Conservation (phyloP, 2,329 filamentous ascomycete genomes). For the Tolypocladium amazonense region DNA sequence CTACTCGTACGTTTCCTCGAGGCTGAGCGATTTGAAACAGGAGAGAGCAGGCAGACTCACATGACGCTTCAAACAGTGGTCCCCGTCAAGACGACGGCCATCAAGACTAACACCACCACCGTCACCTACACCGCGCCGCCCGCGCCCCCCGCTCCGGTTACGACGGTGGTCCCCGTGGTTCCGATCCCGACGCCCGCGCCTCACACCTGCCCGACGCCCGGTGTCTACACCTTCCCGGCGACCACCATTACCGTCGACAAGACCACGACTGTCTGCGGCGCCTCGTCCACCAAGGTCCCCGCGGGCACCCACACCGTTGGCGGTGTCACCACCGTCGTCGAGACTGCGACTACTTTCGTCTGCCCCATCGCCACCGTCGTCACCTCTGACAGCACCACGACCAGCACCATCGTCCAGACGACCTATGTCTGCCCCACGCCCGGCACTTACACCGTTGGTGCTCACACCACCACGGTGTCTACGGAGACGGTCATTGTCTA, state of each 20-base stretch:
- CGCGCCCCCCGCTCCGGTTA: constrained; percentile 16
- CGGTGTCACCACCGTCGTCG: constrained; percentile 62
- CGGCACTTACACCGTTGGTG: constrained; percentile 67
- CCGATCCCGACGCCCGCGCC: constrained; percentile 41
- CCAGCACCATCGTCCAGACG: constrained; percentile 58
- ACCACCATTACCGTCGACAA: constrained; percentile 58
- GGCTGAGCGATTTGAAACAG: neutral
- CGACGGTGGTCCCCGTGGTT: constrained; percentile 32
- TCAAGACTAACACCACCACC: constrained; percentile 10
- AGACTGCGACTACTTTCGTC: constrained; percentile 53
- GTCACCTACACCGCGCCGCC: constrained; percentile 2
- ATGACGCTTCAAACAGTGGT: constrained; percentile 22
- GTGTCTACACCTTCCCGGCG: constrained; percentile 66
- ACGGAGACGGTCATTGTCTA: constrained; percentile 48
- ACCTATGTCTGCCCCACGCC: constrained; percentile 63
- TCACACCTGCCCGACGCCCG: constrained; percentile 51
- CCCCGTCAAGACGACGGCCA: constrained; percentile 16
- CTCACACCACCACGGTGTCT: constrained; percentile 50
- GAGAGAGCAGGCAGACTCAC: neutral
- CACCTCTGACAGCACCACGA: constrained; percentile 46
- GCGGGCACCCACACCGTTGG: constrained; percentile 58
- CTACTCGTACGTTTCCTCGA: constrained; percentile 43
- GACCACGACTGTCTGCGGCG: constrained; percentile 56
- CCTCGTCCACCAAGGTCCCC: constrained; percentile 49
- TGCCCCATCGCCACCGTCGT: constrained; percentile 59